These are phyloP conservation scores for Hansenula anomala DNA, from an alignment of 1,139 yeast genomes.

Conservation along the genomic window DNA sequence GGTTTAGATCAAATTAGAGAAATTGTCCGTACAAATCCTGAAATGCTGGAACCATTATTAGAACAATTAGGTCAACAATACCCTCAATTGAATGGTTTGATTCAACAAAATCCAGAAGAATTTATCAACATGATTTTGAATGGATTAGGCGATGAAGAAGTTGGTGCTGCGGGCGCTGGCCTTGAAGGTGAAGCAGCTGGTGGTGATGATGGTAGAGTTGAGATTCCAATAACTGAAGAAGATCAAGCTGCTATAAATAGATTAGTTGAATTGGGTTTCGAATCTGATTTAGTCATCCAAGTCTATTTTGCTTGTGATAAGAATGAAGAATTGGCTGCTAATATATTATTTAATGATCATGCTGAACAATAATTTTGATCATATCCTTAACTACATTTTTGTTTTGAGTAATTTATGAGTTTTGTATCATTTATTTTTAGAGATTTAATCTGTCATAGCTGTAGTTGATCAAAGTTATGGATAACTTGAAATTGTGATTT, in stretches of 20 bases:
- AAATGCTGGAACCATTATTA: constrained; percentile 76
- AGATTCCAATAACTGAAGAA: constrained; percentile 60
- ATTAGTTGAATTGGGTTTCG: constrained; percentile 90
- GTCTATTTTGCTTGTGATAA: constrained; percentile 98
- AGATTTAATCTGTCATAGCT: background rate
- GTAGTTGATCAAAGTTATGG: constrained; percentile 8
- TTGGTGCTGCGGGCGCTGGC: constrained; percentile 23
- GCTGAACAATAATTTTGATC: too few species aligned
- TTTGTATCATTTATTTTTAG: background rate
- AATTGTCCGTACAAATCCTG: constrained; percentile 83
- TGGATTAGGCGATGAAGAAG: constrained; percentile 45
- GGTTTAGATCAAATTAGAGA: constrained; percentile 65
- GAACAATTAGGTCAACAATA: constrained; percentile 80
- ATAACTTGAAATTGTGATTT: constrained; percentile 6
- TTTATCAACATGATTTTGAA: constrained; percentile 70
- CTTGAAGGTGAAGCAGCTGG: constrained; percentile 25
- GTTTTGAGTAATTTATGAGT: background rate
- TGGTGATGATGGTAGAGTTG: constrained; percentile 32
- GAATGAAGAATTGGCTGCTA: constrained; percentile 95
- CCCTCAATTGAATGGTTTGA: constrained; percentile 81
- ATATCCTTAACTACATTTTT: too few species aligned
- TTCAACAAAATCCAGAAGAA: constrained; percentile 83
- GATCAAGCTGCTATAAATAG: constrained; percentile 87
- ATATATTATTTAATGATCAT: constrained; percentile 54
- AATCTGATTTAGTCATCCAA: constrained; percentile 80